Evolutionary conservation across 192 early-diverging fungal genomes (phyloP), one percentile per base, ranked within the genome.

Genomic region (Linnemannia exigua): DNA sequence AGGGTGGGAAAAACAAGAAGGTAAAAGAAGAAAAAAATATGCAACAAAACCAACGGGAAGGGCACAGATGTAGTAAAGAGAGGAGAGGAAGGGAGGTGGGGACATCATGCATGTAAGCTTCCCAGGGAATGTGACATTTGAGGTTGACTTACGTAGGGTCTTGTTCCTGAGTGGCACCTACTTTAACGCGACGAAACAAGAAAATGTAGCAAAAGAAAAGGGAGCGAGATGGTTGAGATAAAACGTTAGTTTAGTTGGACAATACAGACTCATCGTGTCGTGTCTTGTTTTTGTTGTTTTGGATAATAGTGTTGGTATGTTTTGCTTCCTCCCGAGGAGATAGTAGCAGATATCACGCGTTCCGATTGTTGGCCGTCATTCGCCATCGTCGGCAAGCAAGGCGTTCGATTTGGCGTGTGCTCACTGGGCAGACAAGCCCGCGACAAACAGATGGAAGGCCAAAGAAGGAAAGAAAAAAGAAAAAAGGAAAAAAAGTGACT

Each of bases 101-200:
- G 20, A 2, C 9, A 25, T 9, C 28, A 12, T 31, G 58, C 58
- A 31, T 63, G 58, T 31, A 12, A 31, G 58, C 31, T 31, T 1
- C 8, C 14, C 58, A 63, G 28, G 28, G 58, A 15, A 50, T 15
- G 4, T 50, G 22, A 22, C 6, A 28, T n/a, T 20, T 44, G 20
- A 25, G 69, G 69, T 71, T 48, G 52, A 86, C 84, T 86, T 86
- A 86, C 84, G 80, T 80, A 86, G n/a, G 84, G 79, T 63, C 79
- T 79, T 76, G 84, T 77, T 28, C 84, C 77, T 67, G 84, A 80
- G 66, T 86, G 84, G 36, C 77, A 80, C 41, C 84, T 79, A 77
- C 79, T 72, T 35, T 71, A 4, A 33, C 31, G 58, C 28, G 58
- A 25, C 3, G 28, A 31, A 31, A 7, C 50, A 54, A 25, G 1